These are phyloP conservation scores for Fusarium pseudocircinatum DNA, from an alignment of 2,329 filamentous ascomycete species.

Conservation along the genomic window DNA sequence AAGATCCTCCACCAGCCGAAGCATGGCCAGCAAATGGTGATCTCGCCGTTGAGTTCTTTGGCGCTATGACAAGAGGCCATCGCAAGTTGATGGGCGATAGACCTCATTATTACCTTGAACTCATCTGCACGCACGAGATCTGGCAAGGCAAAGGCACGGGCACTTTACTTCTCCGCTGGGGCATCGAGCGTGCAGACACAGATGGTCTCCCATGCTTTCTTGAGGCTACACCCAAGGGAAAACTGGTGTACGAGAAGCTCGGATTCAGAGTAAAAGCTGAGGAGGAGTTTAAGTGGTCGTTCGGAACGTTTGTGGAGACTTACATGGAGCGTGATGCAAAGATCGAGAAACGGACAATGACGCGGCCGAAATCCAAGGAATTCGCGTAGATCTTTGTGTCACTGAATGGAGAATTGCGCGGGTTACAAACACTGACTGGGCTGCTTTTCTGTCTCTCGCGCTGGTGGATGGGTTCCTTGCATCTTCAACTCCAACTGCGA, in stretches of 20 bases:
- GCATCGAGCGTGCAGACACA: slow-evolving; percentile 56
- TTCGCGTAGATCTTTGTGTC: slow-evolving; percentile 16
- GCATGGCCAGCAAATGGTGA: slow-evolving; percentile 54
- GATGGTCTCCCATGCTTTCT: slow-evolving; percentile 57
- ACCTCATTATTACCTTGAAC: slow-evolving; percentile 61
- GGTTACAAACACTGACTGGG: neutral
- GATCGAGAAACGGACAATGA: slow-evolving; percentile 12
- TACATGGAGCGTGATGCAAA: slow-evolving; percentile 49
- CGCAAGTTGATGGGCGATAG: slow-evolving; percentile 50
- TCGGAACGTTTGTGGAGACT: slow-evolving; percentile 45
- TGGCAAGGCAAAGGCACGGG: slow-evolving; percentile 59
- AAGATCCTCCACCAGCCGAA: slow-evolving; percentile 40
- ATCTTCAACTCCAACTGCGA: slow-evolving; percentile 2
- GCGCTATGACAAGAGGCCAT: slow-evolving; percentile 48
- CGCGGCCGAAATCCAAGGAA: slow-evolving; percentile 13
- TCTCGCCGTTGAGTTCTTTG: slow-evolving; percentile 54
- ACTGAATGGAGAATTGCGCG: slow-evolving; percentile 8
- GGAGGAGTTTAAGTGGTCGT: slow-evolving; percentile 47
- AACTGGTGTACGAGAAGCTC: slow-evolving; percentile 57
- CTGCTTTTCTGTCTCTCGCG: neutral
- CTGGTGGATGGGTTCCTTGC: neutral
- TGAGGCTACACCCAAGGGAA: slow-evolving; percentile 60
- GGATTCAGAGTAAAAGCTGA: slow-evolving; percentile 56
- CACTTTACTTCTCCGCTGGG: slow-evolving; percentile 57
- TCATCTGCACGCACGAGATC: slow-evolving; percentile 55